Conservation (phyloP, 331 rosid species). For the Telfairia occidentalis region DNA sequence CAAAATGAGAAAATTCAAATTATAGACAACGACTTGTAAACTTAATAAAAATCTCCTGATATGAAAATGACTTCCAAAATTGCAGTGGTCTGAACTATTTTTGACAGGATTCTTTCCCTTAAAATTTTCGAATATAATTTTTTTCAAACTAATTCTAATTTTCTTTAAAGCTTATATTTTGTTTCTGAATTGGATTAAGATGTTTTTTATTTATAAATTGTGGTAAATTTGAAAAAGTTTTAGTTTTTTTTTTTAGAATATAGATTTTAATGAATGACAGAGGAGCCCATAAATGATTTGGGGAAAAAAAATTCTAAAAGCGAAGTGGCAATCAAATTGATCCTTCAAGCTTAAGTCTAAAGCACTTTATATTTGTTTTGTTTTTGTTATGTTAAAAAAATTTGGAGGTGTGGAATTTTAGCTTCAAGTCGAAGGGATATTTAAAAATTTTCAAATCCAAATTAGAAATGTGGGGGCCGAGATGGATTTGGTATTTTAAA, state of each 20-base stretch:
- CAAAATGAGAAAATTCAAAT: background rate
- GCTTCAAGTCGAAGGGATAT: conserved; percentile 6
- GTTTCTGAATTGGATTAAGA: no score
- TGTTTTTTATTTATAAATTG: no score
- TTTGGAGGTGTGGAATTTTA: background rate
- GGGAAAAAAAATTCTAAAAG: background rate
- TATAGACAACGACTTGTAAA: background rate
- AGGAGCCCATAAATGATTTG: background rate
- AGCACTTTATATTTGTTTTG: background rate
- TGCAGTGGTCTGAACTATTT: no score
- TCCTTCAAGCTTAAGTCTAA: background rate
- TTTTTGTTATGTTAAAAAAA: background rate
- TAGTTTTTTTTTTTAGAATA: no score
- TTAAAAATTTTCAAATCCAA: background rate
- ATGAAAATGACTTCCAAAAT: no score
- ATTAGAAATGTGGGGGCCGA: background rate
- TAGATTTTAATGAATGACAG: no score
- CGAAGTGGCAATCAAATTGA: background rate
- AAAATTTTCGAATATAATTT: no score
- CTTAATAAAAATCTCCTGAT: background rate
- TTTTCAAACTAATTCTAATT: no score
- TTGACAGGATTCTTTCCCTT: no score
- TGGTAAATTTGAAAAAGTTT: no score
- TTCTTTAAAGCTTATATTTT: no score
- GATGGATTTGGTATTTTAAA: background rate